These are phyloP conservation scores for Curvularia verruculosa DNA, from an alignment of 2,329 filamentous ascomycete species.

Conservation along the genomic window DNA sequence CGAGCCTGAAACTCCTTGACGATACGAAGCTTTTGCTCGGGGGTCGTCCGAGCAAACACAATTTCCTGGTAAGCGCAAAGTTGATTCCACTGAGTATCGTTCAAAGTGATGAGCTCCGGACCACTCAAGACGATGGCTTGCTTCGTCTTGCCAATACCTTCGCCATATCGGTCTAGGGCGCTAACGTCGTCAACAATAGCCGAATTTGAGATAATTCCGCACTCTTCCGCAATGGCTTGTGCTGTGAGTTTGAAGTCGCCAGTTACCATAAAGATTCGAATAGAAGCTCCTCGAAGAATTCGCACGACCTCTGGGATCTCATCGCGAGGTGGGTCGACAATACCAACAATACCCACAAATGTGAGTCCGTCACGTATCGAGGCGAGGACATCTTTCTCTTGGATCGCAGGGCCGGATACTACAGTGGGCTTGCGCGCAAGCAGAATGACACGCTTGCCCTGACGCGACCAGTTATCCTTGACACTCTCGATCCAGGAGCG, in stretches of 20 bases:
- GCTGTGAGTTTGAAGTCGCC: conserved; percentile 79
- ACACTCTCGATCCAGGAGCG: conserved; percentile 59
- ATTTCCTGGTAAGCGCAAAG: conserved; percentile 72
- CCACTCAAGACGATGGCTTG: conserved; percentile 45
- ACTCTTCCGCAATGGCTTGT: conserved; percentile 72
- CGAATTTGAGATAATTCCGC: conserved; percentile 69
- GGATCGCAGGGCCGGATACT: conserved; percentile 52
- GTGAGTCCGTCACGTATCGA: conserved; percentile 58
- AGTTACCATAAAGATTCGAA: conserved; percentile 82
- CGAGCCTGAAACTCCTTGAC: conserved; percentile 74
- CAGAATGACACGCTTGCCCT: conserved; percentile 71
- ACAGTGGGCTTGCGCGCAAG: conserved; percentile 66
- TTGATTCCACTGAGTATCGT: conserved; percentile 71
- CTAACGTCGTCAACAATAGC: conserved; percentile 60
- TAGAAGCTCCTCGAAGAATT: conserved; percentile 71
- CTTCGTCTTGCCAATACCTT: conserved; percentile 25
- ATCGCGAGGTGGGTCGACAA: conserved; percentile 65
- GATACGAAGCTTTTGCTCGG: conserved; percentile 79
- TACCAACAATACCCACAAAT: conserved; percentile 63
- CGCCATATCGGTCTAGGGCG: conserved; percentile 54
- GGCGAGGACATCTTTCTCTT: conserved; percentile 64
- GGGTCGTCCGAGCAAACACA: conserved; percentile 74
- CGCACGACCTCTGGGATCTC: conserved; percentile 65
- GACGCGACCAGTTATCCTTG: conserved; percentile 71
- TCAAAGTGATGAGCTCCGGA: conserved; percentile 66